Base-by-base conservation (phyloP, 2,329 filamentous ascomycete species). In the Dothistroma pini region DNA sequence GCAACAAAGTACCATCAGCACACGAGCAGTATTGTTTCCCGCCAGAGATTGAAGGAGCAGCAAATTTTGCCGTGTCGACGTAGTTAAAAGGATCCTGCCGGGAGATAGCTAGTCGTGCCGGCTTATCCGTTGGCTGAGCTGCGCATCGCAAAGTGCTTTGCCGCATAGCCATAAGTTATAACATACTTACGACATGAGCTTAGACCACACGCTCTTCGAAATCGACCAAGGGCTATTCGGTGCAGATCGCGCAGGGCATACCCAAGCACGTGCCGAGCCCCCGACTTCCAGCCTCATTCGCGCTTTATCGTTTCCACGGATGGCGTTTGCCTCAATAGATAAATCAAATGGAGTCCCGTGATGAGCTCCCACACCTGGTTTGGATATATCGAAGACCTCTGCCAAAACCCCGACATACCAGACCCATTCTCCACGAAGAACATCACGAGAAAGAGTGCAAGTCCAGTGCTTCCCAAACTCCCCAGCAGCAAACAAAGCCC, bases 311-410 rank as follows among this genome's bases (percentile, higher is more conserved):
- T 19, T 14, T 19, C 16, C 8, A 8, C 16, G 8, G 41, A n/a
- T 16, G 8, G 16, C 16, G 41, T n/a, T 44, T 44, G 41, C 16
- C 4, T 19, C 41, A 44, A 4, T 6, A 44, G n/a, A 12, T 16
- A 41, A n/a, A 54, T 31, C 48, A 63, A 32, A 38, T 52, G 58
- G 5, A 57, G 35, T 6, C 56, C 59, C 1, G 59, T 63, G 21
- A 56, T 49, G 44, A 57, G 54, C 54, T 61, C 54, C 62, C 62
- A 63, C 4, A 48, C 7, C 4, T 52, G 49, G 8, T 54, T 63
- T 4, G 62, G 56, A 57, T 63, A 63, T 22, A 63, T 61, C 10
- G 59, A 53, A 22, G 44, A 21, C 14, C 62, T 52, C 34, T 63
- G 59, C 48, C 54, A 63, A 19, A 63, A 21, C 8, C 41, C 41